A percentile compares a stretch with the other conserved stretches of the same genome.
Conservation (phyloP, 768 basidiomycete species). For the Russula earlei region DNA sequence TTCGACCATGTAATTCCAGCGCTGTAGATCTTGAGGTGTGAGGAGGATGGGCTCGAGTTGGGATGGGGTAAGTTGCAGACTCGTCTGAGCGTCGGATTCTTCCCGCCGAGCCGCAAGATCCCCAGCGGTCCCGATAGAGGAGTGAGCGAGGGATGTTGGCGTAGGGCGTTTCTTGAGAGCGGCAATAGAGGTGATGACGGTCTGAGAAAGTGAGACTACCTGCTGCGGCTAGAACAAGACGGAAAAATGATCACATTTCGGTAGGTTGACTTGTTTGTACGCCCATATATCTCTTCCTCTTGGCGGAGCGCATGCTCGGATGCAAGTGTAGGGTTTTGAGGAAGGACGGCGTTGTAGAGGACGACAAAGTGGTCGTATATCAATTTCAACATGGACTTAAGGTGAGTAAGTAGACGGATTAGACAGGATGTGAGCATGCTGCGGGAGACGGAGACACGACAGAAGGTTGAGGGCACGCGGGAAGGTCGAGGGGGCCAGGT, state of each 20-base stretch:
- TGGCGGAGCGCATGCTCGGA: constrained; percentile 73
- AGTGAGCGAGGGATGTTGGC: constrained; percentile 51
- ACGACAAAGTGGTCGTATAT: constrained; percentile 64
- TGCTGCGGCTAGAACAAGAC: constrained; percentile 13
- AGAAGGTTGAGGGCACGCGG: not conserved
- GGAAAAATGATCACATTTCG: constrained; percentile 47
- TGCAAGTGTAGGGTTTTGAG: constrained; percentile 50
- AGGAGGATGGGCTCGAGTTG: constrained; percentile 53
- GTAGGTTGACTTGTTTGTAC: constrained; percentile 70
- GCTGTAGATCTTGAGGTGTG: constrained; percentile 43
- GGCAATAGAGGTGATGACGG: constrained; percentile 43
- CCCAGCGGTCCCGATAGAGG: constrained; percentile 70
- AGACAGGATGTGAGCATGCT: not conserved
- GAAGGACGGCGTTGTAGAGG: constrained; percentile 51
- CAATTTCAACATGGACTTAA: constrained; percentile 62
- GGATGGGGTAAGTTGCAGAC: constrained; percentile 43
- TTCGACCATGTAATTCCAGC: constrained; percentile 63
- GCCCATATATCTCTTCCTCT: constrained; percentile 70
- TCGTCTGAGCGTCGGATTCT: constrained; percentile 19
- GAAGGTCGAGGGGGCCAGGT: not conserved
- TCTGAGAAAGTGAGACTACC: constrained; percentile 27
- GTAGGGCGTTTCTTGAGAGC: constrained; percentile 41
- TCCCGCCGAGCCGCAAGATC: constrained; percentile 50
- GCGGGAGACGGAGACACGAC: not conserved
- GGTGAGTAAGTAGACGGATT: not conserved